Percentiles rank a stretch among this genome's conserved stretches.
Conservation (phyloP, 2,329 filamentous ascomycete genomes). For the Beauveria australis region DNA sequence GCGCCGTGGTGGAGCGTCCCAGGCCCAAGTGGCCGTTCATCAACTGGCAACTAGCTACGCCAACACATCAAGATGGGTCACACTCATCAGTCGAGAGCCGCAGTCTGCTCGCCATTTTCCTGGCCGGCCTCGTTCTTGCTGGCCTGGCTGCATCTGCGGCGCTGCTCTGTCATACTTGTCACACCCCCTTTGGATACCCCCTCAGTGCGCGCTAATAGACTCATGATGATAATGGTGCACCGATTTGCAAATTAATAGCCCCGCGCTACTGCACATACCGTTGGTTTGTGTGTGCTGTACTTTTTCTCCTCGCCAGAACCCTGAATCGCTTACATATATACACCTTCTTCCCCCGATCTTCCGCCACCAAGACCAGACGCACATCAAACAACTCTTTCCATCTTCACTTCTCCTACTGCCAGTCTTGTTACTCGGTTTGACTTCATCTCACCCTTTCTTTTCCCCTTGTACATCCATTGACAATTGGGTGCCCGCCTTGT, state of each 20-base stretch:
- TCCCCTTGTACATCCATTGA: background rate
- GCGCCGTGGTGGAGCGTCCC: conserved; percentile 54
- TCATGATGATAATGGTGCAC: conserved; percentile 4
- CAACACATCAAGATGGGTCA: conserved; percentile 82
- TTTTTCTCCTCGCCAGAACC: conserved; percentile 3
- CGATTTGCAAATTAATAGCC: conserved; percentile 13
- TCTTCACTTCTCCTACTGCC: conserved; percentile 14
- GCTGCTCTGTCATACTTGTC: background rate
- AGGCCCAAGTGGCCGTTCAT: conserved; percentile 53
- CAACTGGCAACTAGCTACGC: conserved; percentile 79
- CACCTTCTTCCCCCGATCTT: conserved; percentile 5
- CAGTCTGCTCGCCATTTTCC: conserved; percentile 45
- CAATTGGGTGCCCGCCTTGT: background rate
- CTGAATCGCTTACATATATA: conserved; percentile 19
- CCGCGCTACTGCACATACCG: conserved; percentile 10
- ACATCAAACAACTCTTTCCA: conserved; percentile 10
- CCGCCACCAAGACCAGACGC: background rate
- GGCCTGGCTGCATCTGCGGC: conserved; percentile 5
- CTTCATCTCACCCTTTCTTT: conserved; percentile 19
- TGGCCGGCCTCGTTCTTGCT: background rate
- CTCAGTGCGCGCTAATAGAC: conserved; percentile 14
- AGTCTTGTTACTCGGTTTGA: conserved; percentile 5
- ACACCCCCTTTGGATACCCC: conserved; percentile 1
- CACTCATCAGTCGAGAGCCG: conserved; percentile 57
- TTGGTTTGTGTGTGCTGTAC: conserved; percentile 10